Conservation (phyloP, 2,329 filamentous ascomycete species). For the Bimuria novae-zelandiae region DNA sequence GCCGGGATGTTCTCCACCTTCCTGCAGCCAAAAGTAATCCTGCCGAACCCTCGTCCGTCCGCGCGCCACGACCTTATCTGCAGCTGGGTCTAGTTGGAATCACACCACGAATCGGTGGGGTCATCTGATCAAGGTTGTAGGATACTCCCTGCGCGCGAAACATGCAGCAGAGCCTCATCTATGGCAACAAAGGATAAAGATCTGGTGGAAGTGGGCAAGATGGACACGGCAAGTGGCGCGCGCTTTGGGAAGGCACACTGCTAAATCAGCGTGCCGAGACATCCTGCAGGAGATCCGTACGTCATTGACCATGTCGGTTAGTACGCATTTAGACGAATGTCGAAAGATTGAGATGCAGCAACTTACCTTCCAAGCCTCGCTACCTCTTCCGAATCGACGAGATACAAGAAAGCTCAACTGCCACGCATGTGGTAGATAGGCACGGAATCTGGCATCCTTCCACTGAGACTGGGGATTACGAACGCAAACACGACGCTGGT, state of each 20-base stretch:
- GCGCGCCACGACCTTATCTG: slow-evolving; percentile 37
- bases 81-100: slow-evolving; percentile 23
- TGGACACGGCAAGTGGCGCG: slow-evolving; percentile 9
- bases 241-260: slow-evolving; percentile 10
- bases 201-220: slow-evolving; percentile 16
- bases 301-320: slow-evolving; percentile 25
- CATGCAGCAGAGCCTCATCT: slow-evolving; percentile 40
- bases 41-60: slow-evolving; percentile 25
- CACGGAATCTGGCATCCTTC: slow-evolving; percentile 26
- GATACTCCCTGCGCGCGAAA: slow-evolving; percentile 9
- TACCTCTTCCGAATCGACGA: slow-evolving; percentile 36
- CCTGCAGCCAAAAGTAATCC: slow-evolving; percentile 36
- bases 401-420: slow-evolving; percentile 18
- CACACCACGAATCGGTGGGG: slow-evolving; percentile 20
- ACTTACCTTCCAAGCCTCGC: slow-evolving; percentile 16
- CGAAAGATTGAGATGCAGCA: slow-evolving; percentile 3
- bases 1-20: slow-evolving; percentile 26
- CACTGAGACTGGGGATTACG: slow-evolving; percentile 7
- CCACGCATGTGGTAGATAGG: neutral
- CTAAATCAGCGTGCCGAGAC: neutral
- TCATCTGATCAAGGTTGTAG: slow-evolving; percentile 33
- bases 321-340: slow-evolving; percentile 9
- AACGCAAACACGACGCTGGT: slow-evolving; percentile 8
- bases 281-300: slow-evolving; percentile 4
- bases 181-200: slow-evolving; percentile 33